Evolutionary conservation across 164 flowering plant species (phyloP), one percentile per base, ranked within the genome.

Genomic region (Malania oleifera): DNA sequence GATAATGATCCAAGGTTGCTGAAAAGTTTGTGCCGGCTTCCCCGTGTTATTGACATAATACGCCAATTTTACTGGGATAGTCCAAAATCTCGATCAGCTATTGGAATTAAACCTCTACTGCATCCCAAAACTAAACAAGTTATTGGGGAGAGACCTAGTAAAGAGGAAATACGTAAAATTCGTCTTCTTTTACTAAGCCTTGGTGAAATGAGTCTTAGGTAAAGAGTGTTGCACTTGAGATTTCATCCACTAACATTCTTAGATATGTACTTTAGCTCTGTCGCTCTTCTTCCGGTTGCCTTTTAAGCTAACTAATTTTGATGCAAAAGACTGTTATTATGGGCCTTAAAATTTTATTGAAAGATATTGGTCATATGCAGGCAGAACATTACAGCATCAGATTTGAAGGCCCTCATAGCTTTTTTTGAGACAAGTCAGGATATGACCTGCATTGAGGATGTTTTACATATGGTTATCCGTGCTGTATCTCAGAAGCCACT

Each of bases 201-300:
- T 67, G 99, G 98, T 47, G 99, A 95, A 80, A 91, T 89, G 98
- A 87, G 97, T 70, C 85, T 95, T 63, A 85, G 99, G 99, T 89
- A 70, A 48, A 54, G 2, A 37, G 5, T 27, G 35, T 49, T 31
- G 13, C n/a, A 14, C 25, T 40, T 25, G 29, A 19, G 3, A 25
- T 24, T 20, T 7, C 7, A 8, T 26, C 17, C 19, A n/a, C 27
- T n/a, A n/a, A n/a, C n/a, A n/a, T n/a, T n/a, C n/a, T n/a, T n/a
- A n/a, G n/a, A n/a, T n/a, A n/a, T n/a, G n/a, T n/a, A n/a, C n/a
- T n/a, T n/a, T n/a, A n/a, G n/a, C n/a, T n/a, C n/a, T n/a, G n/a
- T n/a, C n/a, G n/a, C n/a, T n/a, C n/a, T 15, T 28, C 19, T 61
- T 47, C 53, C 20, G 17, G 17, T 18, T 51, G 26, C 5, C 51